Evolutionary conservation across 768 basidiomycete species (phyloP), one percentile per base, ranked within the genome.

Genomic region (Asterophora parasitica): DNA sequence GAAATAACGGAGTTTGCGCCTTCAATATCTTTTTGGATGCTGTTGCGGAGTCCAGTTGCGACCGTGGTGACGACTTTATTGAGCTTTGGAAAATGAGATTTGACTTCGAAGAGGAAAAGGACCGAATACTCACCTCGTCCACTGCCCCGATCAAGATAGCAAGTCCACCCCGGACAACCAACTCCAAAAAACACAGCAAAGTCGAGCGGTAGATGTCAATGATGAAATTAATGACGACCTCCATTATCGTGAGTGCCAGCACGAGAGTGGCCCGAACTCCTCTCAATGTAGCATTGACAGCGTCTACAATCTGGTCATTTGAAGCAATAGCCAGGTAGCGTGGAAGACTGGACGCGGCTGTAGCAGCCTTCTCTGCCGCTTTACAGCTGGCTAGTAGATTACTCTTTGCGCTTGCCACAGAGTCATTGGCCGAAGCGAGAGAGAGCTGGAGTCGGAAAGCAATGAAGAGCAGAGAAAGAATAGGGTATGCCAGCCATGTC

Each of bases 161-260:
- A 43, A 99, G 72, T 5, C 78, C 85, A 13, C 92, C 92, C 23
- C 83, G 76, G 8, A 99, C 81, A 17, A 89, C 82, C 36, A 98
- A 76, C 65, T 98, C 92, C 54, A 96, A 70, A 56, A 96, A 92
- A 65, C 95, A 99, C 44, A 99, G 76, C 59, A 95, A 84, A 3
- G 94, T 88, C 3, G 92, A 94, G 33, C 93, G 85, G 62, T 96
- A 98, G 38, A 85, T 80, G 66, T 92, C 87, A 54, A 98, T 79
- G 54, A 96, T 78, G 65, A 98, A 97, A 58, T 89, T 92, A 67
- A 93, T 84, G 58, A 94, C 78, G 0, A 75, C 82, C 61, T 96
- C 91, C 80, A 95, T 85, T 31, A 83, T 72, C 0, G 88, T 95
- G 47, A 97, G 70, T 2, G 89, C 68, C 33, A 90, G 68, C 30